These are phyloP conservation scores for Tuber magnatum DNA, from an alignment of 495 filamentous ascomycete species.

Conservation along the genomic window DNA sequence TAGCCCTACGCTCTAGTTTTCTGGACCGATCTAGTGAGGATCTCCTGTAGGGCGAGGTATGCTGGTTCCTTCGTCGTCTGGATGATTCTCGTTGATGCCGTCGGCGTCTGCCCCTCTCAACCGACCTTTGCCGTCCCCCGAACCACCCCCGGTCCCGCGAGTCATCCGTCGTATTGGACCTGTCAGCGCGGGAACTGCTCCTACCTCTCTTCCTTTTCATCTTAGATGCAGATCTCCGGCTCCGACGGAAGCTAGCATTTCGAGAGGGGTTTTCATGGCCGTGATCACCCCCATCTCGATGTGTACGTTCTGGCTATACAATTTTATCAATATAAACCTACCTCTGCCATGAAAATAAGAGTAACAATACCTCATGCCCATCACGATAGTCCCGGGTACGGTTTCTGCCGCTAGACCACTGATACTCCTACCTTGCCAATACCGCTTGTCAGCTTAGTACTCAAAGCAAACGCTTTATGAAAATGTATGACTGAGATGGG, in stretches of 20 bases:
- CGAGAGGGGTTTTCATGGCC: neutral
- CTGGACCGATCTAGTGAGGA: neutral
- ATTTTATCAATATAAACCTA: conserved; percentile 4
- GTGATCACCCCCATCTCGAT: neutral
- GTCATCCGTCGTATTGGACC: neutral
- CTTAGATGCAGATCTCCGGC: neutral
- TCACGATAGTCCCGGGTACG: conserved; percentile 10
- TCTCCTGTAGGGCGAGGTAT: neutral
- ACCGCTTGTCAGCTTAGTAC: conserved; percentile 18
- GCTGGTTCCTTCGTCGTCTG: neutral
- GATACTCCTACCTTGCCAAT: conserved; percentile 22
- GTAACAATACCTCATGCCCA: conserved; percentile 21
- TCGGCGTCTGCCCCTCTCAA: neutral
- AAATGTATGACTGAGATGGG: conserved; percentile 5
- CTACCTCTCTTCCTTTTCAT: neutral
- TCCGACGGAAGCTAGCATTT: neutral
- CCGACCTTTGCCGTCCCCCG: neutral
- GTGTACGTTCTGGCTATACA: neutral
- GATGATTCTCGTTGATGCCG: neutral
- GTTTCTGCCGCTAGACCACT: conserved; percentile 6
- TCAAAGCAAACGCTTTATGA: neutral
- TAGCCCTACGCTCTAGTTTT: neutral
- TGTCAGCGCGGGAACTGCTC: neutral
- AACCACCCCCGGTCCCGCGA: neutral
- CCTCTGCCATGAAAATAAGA: neutral